Base-by-base conservation (phyloP, 2,329 filamentous ascomycete species). In the Penicillium brevicompactum region DNA sequence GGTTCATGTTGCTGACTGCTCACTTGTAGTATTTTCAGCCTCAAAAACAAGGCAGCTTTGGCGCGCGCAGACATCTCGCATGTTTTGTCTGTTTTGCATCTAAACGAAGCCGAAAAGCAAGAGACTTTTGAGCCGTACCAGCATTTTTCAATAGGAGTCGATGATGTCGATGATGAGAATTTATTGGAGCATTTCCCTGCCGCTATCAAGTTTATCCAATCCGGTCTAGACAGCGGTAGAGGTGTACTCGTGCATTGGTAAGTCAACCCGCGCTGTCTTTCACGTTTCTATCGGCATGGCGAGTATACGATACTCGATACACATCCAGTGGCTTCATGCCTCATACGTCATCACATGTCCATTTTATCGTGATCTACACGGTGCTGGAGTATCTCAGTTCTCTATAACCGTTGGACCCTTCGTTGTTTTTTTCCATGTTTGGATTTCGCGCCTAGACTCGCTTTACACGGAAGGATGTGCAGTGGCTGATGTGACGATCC, bases 131-230 rank as follows among this genome's bases (percentile, higher is more conserved):
- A 83, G 60, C 79, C 82, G 41, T 91, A 87, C 71, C 77, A 87
- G 60, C 91, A 95, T 71, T 81, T 91, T 64, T 82, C 86, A 57
- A 88, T 97, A 61, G 88, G 95, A 62, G 86, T 97, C 42, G 90
- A 97, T 73, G 94, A 99, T 77, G 85, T 92, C 49, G 90, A 93
- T 18, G 91, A 97, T 68, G 88, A 92, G 64, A 91, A 99, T 74
- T 76, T 97, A 49, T 78, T 97, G 16, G 84, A 89, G 59, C 87
- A 95, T 73, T 88, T 97, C 58, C 85, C 92, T 6, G 80, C 80
- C 49, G 89, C 89, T 53, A 90, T 94, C 65, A 82, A 81, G 46
- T 99, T 96, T 74, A 96, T 97, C 64, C 85, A 93, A 65, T 78
- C 86, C 41, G 93, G 86, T 1, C 78, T 97, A 49, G 78, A 84